phyloP scores from a whole-genome alignment of 768 basidiomycete species.

The Plicaturopsis crispa region DNA sequence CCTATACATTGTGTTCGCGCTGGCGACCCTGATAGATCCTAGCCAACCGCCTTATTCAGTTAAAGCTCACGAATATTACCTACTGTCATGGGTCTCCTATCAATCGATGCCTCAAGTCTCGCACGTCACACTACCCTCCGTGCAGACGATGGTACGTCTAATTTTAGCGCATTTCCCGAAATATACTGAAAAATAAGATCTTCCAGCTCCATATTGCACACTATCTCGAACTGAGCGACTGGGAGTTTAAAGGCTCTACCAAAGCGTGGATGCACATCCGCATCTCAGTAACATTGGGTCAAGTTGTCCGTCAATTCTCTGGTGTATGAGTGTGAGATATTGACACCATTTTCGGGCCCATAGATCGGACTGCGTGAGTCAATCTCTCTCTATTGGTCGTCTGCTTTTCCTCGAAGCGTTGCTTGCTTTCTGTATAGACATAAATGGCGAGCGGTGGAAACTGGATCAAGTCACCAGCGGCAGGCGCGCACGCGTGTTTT shows the following conservation, averaged over 20 bases:
- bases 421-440: constrained; percentile 28
- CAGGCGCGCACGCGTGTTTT: constrained; percentile 51
- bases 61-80: constrained; percentile 56
- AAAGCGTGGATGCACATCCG: constrained; percentile 53
- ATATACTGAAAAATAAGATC: constrained; percentile 13
- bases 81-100: constrained; percentile 46
- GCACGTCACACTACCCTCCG: constrained; percentile 45
- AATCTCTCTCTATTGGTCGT: constrained; percentile 1
- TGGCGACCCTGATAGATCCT: constrained; percentile 58
- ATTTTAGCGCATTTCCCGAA: constrained; percentile 15
- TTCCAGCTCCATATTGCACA: constrained; percentile 30
- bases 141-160: constrained; percentile 47
- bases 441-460: constrained; percentile 54
- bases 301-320: constrained; percentile 38
- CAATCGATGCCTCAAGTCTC: constrained; percentile 35
- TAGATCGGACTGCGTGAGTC: constrained; percentile 51
- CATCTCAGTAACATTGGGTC: constrained; percentile 47
- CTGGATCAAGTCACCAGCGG: constrained; percentile 36
- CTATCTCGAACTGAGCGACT: constrained; percentile 52
- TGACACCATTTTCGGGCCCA: background rate
- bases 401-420: background rate
- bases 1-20: constrained; percentile 58
- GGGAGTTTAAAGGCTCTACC: constrained; percentile 36
- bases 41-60: constrained; percentile 36
- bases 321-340: constrained; percentile 1